Conservation (phyloP, 139 green algal species). For the Monoraphidium neglectum region DNA sequence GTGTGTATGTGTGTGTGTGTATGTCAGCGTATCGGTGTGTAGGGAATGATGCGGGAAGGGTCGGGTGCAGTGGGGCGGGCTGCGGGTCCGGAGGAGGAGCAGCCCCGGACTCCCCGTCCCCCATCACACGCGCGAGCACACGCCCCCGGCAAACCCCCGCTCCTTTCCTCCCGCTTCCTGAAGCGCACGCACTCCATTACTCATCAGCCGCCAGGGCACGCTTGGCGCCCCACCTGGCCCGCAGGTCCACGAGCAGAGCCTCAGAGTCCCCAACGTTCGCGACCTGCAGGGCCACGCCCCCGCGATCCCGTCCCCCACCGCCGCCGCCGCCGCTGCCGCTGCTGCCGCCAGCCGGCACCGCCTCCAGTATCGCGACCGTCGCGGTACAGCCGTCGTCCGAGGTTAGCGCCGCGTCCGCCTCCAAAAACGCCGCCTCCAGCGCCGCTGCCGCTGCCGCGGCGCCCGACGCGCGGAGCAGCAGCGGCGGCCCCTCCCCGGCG, state of each 20-base stretch:
- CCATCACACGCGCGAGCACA: not conserved
- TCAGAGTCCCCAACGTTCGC: constrained; percentile 61
- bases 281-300: constrained; percentile 22
- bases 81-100: not conserved
- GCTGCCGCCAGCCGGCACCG: not conserved
- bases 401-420: constrained; percentile 38
- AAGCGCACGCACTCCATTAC: not conserved
- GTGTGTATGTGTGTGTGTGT: not conserved
- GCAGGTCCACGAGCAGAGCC: constrained; percentile 44
- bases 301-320: constrained; percentile 24
- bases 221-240: constrained; percentile 17
- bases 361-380: constrained; percentile 47
- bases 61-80: not conserved
- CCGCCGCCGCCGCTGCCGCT: not conserved
- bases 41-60: not conserved
- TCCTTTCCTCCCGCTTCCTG: not conserved
- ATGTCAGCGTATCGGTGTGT: not conserved
- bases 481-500: not conserved
- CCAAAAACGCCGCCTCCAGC: constrained; percentile 16
- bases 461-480: not conserved
- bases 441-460: not conserved
- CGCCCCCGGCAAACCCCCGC: not conserved
- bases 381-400: constrained; percentile 61
- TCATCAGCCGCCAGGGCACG: too few relatives aligned
- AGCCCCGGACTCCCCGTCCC: not conserved